Evolutionary conservation across 2,329 filamentous ascomycete genomes (phyloP).

Genomic region (Pyrenochaeta sp.): DNA sequence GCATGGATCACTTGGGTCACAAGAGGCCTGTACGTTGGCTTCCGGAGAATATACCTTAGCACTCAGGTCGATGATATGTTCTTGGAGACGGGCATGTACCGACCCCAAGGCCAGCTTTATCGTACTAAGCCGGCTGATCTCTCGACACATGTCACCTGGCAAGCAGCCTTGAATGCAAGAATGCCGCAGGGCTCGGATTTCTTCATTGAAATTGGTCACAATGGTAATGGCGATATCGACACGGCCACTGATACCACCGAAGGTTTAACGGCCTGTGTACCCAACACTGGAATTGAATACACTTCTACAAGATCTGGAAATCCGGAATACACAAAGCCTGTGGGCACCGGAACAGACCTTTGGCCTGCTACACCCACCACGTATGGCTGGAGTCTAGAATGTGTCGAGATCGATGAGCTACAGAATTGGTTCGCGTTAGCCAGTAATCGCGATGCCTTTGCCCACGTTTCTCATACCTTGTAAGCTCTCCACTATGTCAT

Average conservation of each 20-base stretch:
- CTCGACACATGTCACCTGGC: conserved; percentile 40
- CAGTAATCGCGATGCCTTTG: conserved; percentile 62
- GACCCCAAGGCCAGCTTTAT: conserved; percentile 59
- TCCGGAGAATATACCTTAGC: conserved; percentile 63
- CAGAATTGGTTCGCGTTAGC: conserved; percentile 63
- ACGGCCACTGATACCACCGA: conserved; percentile 36
- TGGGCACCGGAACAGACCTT: conserved; percentile 48
- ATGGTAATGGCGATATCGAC: conserved; percentile 51
- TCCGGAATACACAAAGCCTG: conserved; percentile 57
- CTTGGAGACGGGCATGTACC: conserved; percentile 55
- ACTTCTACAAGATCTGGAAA: conserved; percentile 51
- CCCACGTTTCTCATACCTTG: conserved; percentile 70
- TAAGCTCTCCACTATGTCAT: conserved; percentile 16
- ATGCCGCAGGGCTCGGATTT: conserved; percentile 47
- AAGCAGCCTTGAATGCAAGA: conserved; percentile 36
- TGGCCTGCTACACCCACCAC: conserved; percentile 52
- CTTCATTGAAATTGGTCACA: conserved; percentile 49
- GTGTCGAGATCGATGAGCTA: conserved; percentile 60
- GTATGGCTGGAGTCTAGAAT: conserved; percentile 61
- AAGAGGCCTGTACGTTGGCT: conserved; percentile 65
- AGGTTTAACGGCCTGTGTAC: conserved; percentile 36
- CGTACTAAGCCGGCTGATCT: conserved; percentile 53
- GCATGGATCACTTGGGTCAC: conserved; percentile 71
- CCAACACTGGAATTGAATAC: conserved; percentile 49
- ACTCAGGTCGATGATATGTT: conserved; percentile 72